Evolutionary conservation across 2,329 filamentous ascomycete genomes (phyloP).

Genomic region (Pseudocercospora eumusae): DNA sequence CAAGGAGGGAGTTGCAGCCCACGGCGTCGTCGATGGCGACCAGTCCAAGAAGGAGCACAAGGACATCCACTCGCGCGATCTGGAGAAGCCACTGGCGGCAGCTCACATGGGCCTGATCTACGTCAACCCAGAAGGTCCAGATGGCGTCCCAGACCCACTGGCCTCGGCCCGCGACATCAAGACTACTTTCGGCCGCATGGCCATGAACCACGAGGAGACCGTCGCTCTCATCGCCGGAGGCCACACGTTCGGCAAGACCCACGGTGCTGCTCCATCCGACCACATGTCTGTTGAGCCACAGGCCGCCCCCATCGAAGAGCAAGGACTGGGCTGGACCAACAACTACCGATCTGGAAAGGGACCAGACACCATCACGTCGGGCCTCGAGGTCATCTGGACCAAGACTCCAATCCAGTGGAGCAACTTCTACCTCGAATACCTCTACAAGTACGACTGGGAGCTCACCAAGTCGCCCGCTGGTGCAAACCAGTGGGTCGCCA

Average conservation of each 20-base stretch:
- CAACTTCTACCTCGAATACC: conserved; percentile 72
- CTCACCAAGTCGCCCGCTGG: conserved; percentile 73
- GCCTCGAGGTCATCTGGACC: conserved; percentile 79
- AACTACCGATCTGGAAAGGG: conserved; percentile 66
- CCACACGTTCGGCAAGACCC: conserved; percentile 78
- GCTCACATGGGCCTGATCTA: conserved; percentile 79
- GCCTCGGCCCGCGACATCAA: conserved; percentile 72
- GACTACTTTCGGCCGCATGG: conserved; percentile 74
- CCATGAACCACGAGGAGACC: conserved; percentile 81
- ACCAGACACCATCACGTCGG: conserved; percentile 71
- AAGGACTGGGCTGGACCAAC: conserved; percentile 74
- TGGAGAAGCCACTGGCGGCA: conserved; percentile 68
- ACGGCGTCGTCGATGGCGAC: conserved; percentile 48
- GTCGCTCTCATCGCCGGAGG: conserved; percentile 77
- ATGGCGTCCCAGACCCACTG: conserved; percentile 68
- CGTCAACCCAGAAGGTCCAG: conserved; percentile 77
- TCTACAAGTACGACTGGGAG: conserved; percentile 79
- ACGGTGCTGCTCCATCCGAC: conserved; percentile 66
- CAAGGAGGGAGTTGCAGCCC: conserved; percentile 48
- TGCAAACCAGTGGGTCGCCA: conserved; percentile 75
- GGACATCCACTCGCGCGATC: conserved; percentile 58
- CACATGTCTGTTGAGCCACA: conserved; percentile 69
- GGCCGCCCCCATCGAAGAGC: conserved; percentile 62
- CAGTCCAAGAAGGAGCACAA: conserved; percentile 48
- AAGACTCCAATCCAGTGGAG: conserved; percentile 74